These are phyloP conservation scores for Vanderwaltozyma polyspora DNA, from an alignment of 805 yeast genomes.

Conservation along the genomic window DNA sequence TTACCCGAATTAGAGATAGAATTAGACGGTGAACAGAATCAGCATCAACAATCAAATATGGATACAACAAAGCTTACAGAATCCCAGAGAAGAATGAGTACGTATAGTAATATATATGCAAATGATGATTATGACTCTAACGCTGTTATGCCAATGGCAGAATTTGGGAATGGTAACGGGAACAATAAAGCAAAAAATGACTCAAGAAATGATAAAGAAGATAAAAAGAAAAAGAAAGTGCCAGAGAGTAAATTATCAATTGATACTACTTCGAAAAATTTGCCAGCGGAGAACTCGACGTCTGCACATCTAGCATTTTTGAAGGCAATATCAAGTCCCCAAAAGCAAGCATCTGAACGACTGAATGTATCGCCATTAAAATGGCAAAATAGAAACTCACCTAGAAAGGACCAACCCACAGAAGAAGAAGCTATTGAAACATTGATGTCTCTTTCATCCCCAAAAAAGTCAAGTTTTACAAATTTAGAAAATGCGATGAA, in stretches of 20 bases:
- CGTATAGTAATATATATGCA: conserved; percentile 2
- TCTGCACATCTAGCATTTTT: conserved; percentile 33
- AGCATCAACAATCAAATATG: background rate
- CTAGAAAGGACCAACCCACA: conserved; percentile 14
- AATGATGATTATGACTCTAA: conserved; percentile 4
- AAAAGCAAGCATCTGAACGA: background rate
- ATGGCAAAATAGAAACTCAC: conserved; percentile 2
- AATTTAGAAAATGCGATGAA: background rate
- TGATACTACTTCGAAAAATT: background rate
- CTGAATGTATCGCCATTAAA: conserved; percentile 4
- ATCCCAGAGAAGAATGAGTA: conserved; percentile 8
- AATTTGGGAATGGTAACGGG: background rate
- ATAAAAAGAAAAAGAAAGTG: background rate
- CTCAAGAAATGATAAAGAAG: background rate
- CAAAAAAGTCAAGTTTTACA: conserved; percentile 18
- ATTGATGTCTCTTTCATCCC: conserved; percentile 32
- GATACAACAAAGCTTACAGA: background rate
- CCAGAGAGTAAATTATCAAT: too few species aligned
- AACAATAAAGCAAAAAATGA: background rate
- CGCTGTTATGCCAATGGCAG: background rate
- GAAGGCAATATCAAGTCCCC: conserved; percentile 27
- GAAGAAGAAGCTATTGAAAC: conserved; percentile 34
- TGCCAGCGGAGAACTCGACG: conserved; percentile 8
- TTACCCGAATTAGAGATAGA: conserved; percentile 19
- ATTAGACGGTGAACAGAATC: conserved; percentile 1